Percentiles rank a stretch among this genome's conserved stretches.
These are phyloP conservation scores for Exophiala aquamarina DNA, from an alignment of 2,329 filamentous ascomycete genomes.

Conservation along the genomic window DNA sequence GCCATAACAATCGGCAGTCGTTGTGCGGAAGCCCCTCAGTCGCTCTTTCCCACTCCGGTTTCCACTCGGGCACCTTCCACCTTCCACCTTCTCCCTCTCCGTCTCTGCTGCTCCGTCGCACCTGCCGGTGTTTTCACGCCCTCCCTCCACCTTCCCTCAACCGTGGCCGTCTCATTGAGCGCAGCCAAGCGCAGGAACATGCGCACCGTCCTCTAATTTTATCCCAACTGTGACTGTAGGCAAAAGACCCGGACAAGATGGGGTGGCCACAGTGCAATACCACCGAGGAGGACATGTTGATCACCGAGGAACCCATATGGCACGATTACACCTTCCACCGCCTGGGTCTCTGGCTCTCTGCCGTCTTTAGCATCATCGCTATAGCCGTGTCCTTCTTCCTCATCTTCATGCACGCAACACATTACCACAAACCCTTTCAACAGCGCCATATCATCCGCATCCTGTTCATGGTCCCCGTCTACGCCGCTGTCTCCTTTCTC, in stretches of 20 bases:
- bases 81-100: no score
- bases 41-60: no score
- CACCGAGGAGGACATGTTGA: constrained; percentile 47
- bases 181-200: no score
- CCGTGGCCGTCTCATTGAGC: no score
- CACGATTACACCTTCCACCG: constrained; percentile 57
- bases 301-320: constrained; percentile 49
- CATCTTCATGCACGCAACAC: constrained; percentile 58
- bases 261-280: constrained; percentile 52
- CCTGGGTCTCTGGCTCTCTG: constrained; percentile 55
- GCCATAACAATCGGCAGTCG: no score
- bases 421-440: constrained; percentile 60
- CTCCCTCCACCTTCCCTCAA: no score
- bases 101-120: no score
- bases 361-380: constrained; percentile 53
- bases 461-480: constrained; percentile 83
- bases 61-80: no score
- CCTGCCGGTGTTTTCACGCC: no score
- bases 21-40: no score
- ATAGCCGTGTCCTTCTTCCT: constrained; percentile 53
- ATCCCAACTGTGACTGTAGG: no score
- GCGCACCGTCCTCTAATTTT: no score
- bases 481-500: constrained; percentile 71
- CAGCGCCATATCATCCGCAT: constrained; percentile 78
- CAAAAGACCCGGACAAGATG: constrained; percentile 32